Evolutionary conservation across 441 rosid genomes (phyloP), one percentile per base, ranked within the genome.

Genomic region (Gossypium trilobum): DNA sequence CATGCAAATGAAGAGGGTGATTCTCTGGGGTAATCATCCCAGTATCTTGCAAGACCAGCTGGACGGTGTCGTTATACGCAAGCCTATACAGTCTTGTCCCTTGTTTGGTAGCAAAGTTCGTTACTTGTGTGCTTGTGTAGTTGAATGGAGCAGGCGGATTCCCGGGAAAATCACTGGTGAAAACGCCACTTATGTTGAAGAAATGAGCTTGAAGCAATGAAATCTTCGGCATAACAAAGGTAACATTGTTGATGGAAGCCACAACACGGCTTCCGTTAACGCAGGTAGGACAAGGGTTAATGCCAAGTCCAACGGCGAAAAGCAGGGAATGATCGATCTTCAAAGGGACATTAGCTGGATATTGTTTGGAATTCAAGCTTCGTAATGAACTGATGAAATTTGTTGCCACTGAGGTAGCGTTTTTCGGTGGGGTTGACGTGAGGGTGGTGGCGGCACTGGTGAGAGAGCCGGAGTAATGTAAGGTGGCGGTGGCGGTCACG

Each of bases 1-100:
- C 90, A 39, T 88, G 92, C 36, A 88, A 82, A 76, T 88, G 92
- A 16, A 85, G n/a, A 0, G 90, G 92, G 70, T 86, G 90, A 65
- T 82, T 86, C 31, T 88, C 87, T 5, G 87, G 80, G 19, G 87
- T 64, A 20, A 88, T 72, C 76, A 84, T 78, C 3, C 82, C 84
- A 0, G 92, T 88, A 48, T 83, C 87, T 71, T 88, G 92, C 19
- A 88, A 19, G 16, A 88, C 87, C 0, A 86, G 48, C 74, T 88
- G 85, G 46, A 86, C 89, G 0, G 88, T 86, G 2, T 87, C 81
- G 62, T 86, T 88, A 56, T 81, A 88, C 13, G 77, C 59, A 13
- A 88, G 81, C 70, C 85, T 73, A 51, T 85, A 86, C 44, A 82
- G 70, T 71, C 65, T 85, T 1, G 92, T 88, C 39, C 90, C 90